These are phyloP conservation scores for Solanum gracilifrons DNA, from an alignment of 257 asterid species.

Conservation along the genomic window DNA sequence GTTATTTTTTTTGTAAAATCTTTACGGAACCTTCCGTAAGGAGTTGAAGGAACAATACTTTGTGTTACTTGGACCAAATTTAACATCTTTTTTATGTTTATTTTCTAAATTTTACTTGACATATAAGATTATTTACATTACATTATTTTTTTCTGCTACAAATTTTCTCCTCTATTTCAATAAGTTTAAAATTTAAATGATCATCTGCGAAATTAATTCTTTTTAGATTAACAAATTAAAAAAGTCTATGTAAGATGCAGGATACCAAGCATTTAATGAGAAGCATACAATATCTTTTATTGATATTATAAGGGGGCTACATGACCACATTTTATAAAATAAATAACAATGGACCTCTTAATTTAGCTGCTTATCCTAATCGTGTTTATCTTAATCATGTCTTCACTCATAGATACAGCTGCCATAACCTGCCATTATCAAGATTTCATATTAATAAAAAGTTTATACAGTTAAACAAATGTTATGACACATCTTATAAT, in stretches of 20 bases:
- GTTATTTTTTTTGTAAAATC: rapidly evolving
- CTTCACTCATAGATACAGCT: conserved; percentile 23
- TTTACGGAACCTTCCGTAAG: no score
- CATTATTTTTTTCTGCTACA: no score
- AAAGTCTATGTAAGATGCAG: no score
- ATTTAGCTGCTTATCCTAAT: background rate
- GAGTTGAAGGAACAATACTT: no score
- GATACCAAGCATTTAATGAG: background rate
- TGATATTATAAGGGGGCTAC: background rate
- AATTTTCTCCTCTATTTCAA: no score
- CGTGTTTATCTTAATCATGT: background rate
- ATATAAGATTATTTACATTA: no score
- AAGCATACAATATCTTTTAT: background rate
- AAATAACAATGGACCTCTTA: background rate
- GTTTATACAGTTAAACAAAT: rapidly evolving
- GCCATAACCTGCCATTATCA: conserved; percentile 37
- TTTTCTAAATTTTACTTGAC: no score
- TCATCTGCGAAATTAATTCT: no score
- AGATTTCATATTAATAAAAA: background rate
- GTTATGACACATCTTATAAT: rapidly evolving
- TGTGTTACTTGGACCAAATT: no score
- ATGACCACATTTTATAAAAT: background rate
- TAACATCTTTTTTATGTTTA: no score
- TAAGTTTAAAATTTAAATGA: no score
- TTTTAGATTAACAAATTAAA: no score